phyloP scores from a whole-genome alignment of 176 grass and related monocot species.

The Aegilops speltoides region DNA sequence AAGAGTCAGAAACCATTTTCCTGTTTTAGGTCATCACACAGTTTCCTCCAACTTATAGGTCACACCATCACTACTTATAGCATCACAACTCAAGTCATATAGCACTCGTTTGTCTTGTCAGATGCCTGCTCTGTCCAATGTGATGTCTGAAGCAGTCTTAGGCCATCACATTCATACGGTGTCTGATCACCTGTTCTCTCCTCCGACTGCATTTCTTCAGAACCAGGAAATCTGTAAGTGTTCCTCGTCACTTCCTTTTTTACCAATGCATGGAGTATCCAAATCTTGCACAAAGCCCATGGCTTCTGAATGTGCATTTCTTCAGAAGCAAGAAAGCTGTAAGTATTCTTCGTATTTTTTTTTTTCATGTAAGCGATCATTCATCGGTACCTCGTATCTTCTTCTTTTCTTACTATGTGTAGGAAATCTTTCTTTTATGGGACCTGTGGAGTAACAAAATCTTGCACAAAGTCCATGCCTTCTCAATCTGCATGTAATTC shows the following conservation, averaged over 20 bases:
- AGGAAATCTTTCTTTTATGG: neutral
- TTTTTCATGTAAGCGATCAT: neutral
- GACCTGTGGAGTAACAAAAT: neutral
- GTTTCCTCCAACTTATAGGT: neutral
- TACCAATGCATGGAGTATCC: no score
- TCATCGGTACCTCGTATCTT: no score
- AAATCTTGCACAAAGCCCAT: no score
- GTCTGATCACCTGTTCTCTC: neutral
- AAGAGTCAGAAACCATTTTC: neutral
- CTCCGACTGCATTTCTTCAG: neutral
- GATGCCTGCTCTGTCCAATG: neutral
- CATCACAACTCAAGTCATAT: neutral
- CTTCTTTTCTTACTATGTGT: neutral
- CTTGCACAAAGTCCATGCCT: neutral
- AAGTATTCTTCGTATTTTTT: neutral
- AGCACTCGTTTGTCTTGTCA: neutral
- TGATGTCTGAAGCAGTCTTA: neutral
- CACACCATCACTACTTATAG: no score
- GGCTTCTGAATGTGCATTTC: neutral
- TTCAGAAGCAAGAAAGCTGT: no score
- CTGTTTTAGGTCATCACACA: neutral
- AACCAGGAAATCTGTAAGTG: no score
- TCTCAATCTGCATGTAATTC: neutral
- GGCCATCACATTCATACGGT: neutral
- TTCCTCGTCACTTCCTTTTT: no score